Evolutionary conservation across 768 basidiomycete genomes (phyloP).

Genomic region (Lactarius sanguifluus): DNA sequence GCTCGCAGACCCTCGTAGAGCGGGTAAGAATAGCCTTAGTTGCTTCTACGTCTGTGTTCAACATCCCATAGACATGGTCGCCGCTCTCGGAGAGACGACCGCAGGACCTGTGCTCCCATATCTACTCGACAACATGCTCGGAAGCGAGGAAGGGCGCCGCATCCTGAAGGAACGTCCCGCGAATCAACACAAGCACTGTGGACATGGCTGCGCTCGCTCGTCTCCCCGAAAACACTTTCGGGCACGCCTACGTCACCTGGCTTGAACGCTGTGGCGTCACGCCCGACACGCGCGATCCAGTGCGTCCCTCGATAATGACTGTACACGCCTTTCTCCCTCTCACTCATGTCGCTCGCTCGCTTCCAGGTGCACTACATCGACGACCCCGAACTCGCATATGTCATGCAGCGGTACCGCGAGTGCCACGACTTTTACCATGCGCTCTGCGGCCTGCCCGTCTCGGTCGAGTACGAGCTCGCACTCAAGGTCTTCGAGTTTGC

Average conservation of each 20-base stretch:
- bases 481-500: slow-evolving; percentile 94
- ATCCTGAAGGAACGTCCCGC: slow-evolving; percentile 83
- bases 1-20: slow-evolving; percentile 76
- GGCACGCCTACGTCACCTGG: slow-evolving; percentile 87
- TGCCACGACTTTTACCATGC: slow-evolving; percentile 98
- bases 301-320: slow-evolving; percentile 39
- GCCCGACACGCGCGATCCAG: slow-evolving; percentile 91
- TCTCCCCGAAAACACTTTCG: slow-evolving; percentile 80
- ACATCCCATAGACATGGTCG: slow-evolving; percentile 79
- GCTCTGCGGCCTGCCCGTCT: slow-evolving; percentile 83
- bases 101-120: slow-evolving; percentile 75
- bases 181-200: slow-evolving; percentile 73
- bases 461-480: slow-evolving; percentile 87
- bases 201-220: slow-evolving; percentile 64
- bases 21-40: slow-evolving; percentile 53
- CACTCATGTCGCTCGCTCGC: slow-evolving; percentile 10
- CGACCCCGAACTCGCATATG: slow-evolving; percentile 94
- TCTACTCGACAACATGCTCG: slow-evolving; percentile 75
- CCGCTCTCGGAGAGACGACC: slow-evolving; percentile 91
- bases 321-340: slow-evolving; percentile 1
- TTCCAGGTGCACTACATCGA: slow-evolving; percentile 95
- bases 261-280: slow-evolving; percentile 83
- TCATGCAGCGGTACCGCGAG: slow-evolving; percentile 97
- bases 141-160: slow-evolving; percentile 75
- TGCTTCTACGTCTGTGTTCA: background rate